phyloP scores from a whole-genome alignment of 805 yeast genomes.

The Alloascoidea africana region DNA sequence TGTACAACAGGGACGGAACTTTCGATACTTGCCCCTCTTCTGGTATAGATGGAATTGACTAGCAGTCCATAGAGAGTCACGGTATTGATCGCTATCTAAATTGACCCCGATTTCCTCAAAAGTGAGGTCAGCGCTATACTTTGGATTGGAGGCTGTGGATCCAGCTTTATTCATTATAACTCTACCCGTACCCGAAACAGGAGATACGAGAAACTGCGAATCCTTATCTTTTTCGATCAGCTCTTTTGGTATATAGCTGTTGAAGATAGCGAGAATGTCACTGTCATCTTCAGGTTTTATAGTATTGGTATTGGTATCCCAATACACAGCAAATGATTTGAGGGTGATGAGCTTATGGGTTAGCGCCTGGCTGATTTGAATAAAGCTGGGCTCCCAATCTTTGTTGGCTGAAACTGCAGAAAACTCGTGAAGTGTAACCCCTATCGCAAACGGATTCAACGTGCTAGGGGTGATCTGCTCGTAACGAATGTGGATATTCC shows the following conservation, averaged over 20 bases:
- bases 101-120: slow-evolving; percentile 86
- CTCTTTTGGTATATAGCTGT: slow-evolving; percentile 11
- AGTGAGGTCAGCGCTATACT: slow-evolving; percentile 55
- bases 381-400: slow-evolving; percentile 74
- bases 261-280: slow-evolving; percentile 26
- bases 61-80: slow-evolving; percentile 66
- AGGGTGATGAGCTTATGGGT: slow-evolving; percentile 69
- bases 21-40: slow-evolving; percentile 62
- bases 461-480: slow-evolving; percentile 66
- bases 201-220: slow-evolving; percentile 43
- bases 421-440: slow-evolving; percentile 69
- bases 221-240: slow-evolving; percentile 6
- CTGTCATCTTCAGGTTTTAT: slow-evolving; percentile 29
- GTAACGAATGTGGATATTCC: slow-evolving; percentile 81
- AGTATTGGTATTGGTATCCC: slow-evolving; percentile 55
- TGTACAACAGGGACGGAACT: slow-evolving; percentile 43
- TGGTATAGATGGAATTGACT: slow-evolving; percentile 68
- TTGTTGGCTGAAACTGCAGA: slow-evolving; percentile 86
- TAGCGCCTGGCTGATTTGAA: slow-evolving; percentile 47
- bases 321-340: slow-evolving; percentile 62
- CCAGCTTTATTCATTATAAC: slow-evolving; percentile 69
- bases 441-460: slow-evolving; percentile 57
- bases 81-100: slow-evolving; percentile 72
- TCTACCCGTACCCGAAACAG: slow-evolving; percentile 82
- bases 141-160: slow-evolving; percentile 41